Evolutionary conservation across 148 eudicot species (phyloP).

Genomic region (Limonium bicolor): DNA sequence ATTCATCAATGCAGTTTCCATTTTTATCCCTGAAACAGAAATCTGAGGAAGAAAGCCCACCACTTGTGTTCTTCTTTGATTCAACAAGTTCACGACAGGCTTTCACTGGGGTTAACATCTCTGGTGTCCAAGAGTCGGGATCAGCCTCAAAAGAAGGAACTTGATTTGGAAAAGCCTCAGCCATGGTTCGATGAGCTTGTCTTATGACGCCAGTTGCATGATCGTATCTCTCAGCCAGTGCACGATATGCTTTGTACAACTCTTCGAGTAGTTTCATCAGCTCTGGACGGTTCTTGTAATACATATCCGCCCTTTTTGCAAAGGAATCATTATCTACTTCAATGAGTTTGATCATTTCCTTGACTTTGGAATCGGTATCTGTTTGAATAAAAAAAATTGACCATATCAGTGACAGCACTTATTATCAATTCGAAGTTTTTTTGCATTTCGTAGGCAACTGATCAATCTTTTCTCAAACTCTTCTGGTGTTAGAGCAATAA

Average conservation of each 20-base stretch:
- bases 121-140: slow-evolving; percentile 48
- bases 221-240: slow-evolving; percentile 91
- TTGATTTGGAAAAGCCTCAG: slow-evolving; percentile 77
- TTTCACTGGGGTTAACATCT: slow-evolving; percentile 17
- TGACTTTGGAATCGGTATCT: slow-evolving; percentile 81
- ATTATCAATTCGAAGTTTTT: not conserved
- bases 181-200: slow-evolving; percentile 82
- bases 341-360: slow-evolving; percentile 74
- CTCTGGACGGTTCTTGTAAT: slow-evolving; percentile 85
- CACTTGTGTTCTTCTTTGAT: slow-evolving; percentile 19
- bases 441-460: not conserved
- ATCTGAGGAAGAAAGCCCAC: slow-evolving; percentile 20
- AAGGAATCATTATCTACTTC: slow-evolving; percentile 93
- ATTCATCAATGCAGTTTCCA: slow-evolving; percentile 25
- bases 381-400: slow-evolving; percentile 4
- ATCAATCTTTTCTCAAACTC: not conserved
- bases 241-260: slow-evolving; percentile 87
- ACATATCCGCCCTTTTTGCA: slow-evolving; percentile 92
- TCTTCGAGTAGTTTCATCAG: slow-evolving; percentile 92
- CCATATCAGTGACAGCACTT: not conserved
- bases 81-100: slow-evolving; percentile 24
- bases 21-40: slow-evolving; percentile 18
- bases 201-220: slow-evolving; percentile 71
- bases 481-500: not conserved
- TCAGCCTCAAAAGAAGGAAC: slow-evolving; percentile 28